These are phyloP conservation scores for Neonectria neomacrospora DNA, from an alignment of 2,329 filamentous ascomycete species.

Conservation along the genomic window DNA sequence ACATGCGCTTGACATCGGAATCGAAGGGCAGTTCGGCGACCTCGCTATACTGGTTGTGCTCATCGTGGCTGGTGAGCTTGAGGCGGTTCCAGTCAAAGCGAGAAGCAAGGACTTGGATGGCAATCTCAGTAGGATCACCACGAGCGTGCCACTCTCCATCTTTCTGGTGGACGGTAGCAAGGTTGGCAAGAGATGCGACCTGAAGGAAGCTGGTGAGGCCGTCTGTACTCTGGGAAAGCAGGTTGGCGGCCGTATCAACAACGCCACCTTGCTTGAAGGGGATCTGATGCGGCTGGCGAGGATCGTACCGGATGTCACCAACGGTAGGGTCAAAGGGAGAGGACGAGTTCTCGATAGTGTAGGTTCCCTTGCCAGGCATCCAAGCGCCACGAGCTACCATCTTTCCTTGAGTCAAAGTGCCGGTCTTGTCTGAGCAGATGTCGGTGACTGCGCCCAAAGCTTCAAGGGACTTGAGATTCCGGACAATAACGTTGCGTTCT, in stretches of 20 bases:
- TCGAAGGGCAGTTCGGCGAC: slow-evolving; percentile 79
- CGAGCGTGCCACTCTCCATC: slow-evolving; percentile 69
- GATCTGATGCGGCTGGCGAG: slow-evolving; percentile 51
- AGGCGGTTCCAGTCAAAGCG: slow-evolving; percentile 73
- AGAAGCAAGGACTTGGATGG: slow-evolving; percentile 78
- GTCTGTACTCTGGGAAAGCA: slow-evolving; percentile 56
- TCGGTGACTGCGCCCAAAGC: slow-evolving; percentile 68
- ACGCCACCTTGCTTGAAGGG: slow-evolving; percentile 39
- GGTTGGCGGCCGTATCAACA: slow-evolving; percentile 42
- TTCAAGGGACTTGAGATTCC: slow-evolving; percentile 64
- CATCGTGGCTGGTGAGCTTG: slow-evolving; percentile 58
- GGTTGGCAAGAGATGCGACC: slow-evolving; percentile 72
- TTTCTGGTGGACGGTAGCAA: slow-evolving; percentile 69
- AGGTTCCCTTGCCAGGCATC: slow-evolving; percentile 60
- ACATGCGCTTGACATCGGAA: slow-evolving; percentile 81
- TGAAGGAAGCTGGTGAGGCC: slow-evolving; percentile 67
- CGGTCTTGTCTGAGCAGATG: slow-evolving; percentile 68
- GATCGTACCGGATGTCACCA: slow-evolving; percentile 57
- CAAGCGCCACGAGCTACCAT: slow-evolving; percentile 66
- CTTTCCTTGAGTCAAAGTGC: slow-evolving; percentile 63
- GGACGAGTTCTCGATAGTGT: slow-evolving; percentile 60
- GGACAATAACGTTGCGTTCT: slow-evolving; percentile 63
- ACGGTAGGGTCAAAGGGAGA: slow-evolving; percentile 68
- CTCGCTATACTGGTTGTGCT: slow-evolving; percentile 64
- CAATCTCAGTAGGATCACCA: slow-evolving; percentile 75